Base-by-base conservation (phyloP, 2,329 filamentous ascomycete genomes). In the Botryotinia calthae region DNA sequence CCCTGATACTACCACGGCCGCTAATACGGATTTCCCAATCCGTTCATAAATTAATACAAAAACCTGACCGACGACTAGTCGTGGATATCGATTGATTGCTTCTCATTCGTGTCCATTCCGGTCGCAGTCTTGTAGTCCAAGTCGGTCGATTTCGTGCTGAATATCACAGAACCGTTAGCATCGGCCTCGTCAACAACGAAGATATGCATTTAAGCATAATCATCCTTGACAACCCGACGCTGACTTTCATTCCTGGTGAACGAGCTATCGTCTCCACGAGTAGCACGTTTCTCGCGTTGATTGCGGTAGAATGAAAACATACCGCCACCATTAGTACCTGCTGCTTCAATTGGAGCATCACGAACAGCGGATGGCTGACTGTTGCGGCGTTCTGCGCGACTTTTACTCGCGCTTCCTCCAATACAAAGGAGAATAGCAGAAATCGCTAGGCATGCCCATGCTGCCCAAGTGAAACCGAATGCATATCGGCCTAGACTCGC, bases 401-500 rank as follows among this genome's bases (percentile, higher is more conserved):
- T 31, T 18, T 25, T 8, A 14, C 56, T 34, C 10, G 16, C 14
- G 3, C 20, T 70, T 75, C 88, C 87, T 70, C 89, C 89, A 46
- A 90, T 71, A 81, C 87, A 91, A 84, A 94, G 93, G 73, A 94
- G 83, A 44, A 93, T 76, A 6, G 87, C 88, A 25, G 91, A 87
- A 76, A 95, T 81, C 76, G 93, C 83, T 78, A 93, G 87, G 71
- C 87, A 87, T 16, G 87, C 88, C 82, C 90, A 89, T 1, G 91
- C 87, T 25, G 86, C 90, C 93, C 93, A 96, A 75, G 89, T 90
- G 83, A 94, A 95, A 62, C 88, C 93, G 79, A 93, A 93, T 31
- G 89, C 91, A 79, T 91, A 92, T 46, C 79, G 79, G 70, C 93
- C 93, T 54, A 96, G 81, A 18, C 80, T 81, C 44, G 93, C 91